Evolutionary conservation across 164 flowering plant species (phyloP), one percentile per base, ranked within the genome.

Genomic region (Aristolochia fimbriata): DNA sequence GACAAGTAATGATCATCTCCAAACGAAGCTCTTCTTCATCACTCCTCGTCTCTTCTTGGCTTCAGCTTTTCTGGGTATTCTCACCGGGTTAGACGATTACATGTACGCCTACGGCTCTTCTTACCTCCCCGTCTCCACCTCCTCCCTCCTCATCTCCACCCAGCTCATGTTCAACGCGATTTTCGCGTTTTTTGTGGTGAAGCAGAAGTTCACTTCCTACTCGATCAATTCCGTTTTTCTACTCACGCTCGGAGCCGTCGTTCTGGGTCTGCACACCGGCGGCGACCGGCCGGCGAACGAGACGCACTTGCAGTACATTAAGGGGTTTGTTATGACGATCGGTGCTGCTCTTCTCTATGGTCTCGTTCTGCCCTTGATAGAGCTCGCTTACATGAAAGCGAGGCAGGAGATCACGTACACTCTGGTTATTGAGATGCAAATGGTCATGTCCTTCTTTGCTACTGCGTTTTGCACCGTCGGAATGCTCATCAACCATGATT

Each of bases 401-500:
- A 71, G 66, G 56, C 73, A 72, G 61, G 58, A 51, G 0, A 50
- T 81, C 6, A 72, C 68, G 1, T 81, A 72, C 50, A 12, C 72
- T 0, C 25, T 83, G 56, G 88, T 83, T 15, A 25, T 83, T 73
- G 85, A 81, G 78, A 47, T 74, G 65, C 85, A 83, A 75, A 23
- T 79, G 63, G 78, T 79, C 0, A 58, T 81, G 12, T 47, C 50
- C 16, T 17, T 69, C 55, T 54, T 73, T 51, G 85, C 85, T 16
- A 77, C 85, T 9, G 31, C 56, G 21, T 61, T 81, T 22, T 81
- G 85, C 68, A 70, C 75, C 6, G 67, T 77, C 0, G 85, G 83
- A 9, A 83, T 83, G 85, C n/a, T 77, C 7, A 48, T 72, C 55
- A 74, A 76, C 68, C 68, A 74, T 15, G 85, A 83, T 60, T 80